These are phyloP conservation scores for Hyphodiscus sp. DNA, from an alignment of 2,329 filamentous ascomycete genomes.

Conservation along the genomic window DNA sequence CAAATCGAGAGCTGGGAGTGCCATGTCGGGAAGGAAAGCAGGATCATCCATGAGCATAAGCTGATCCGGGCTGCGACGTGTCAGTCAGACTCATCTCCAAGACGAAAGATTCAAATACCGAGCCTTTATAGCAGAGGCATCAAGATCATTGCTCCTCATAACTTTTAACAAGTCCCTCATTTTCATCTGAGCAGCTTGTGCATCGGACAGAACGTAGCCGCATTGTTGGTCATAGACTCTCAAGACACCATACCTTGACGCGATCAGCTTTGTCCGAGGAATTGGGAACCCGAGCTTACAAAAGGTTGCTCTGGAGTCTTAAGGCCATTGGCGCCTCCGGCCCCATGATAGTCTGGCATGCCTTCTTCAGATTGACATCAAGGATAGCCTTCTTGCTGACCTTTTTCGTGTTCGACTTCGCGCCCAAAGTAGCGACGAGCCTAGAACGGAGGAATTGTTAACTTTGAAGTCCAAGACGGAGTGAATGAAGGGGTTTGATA, in stretches of 20 bases:
- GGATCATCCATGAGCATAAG: constrained; percentile 79
- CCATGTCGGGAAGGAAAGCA: constrained; percentile 63
- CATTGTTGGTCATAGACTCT: constrained; percentile 85
- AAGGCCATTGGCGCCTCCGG: constrained; percentile 84
- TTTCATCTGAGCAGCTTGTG: constrained; percentile 64
- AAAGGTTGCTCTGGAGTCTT: constrained; percentile 79
- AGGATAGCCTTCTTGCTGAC: constrained; percentile 82
- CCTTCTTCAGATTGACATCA: constrained; percentile 77
- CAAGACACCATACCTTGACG: constrained; percentile 64
- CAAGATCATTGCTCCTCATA: constrained; percentile 53
- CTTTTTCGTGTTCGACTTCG: constrained; percentile 62
- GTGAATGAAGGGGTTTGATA: not conserved
- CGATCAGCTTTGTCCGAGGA: constrained; percentile 12
- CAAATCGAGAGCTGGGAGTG: constrained; percentile 52
- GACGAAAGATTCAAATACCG: constrained; percentile 46
- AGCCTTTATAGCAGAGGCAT: constrained; percentile 63
- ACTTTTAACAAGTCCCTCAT: constrained; percentile 63
- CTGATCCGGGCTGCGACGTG: constrained; percentile 56
- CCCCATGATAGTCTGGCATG: constrained; percentile 81
- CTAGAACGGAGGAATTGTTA: constrained; percentile 38
- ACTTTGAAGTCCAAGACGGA: not conserved
- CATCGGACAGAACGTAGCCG: constrained; percentile 75
- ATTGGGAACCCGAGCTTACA: constrained; percentile 42
- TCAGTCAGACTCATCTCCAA: not conserved
- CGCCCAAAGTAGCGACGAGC: constrained; percentile 84